phyloP scores from a whole-genome alignment of 768 basidiomycete species.

The Tulasnella sp. region DNA sequence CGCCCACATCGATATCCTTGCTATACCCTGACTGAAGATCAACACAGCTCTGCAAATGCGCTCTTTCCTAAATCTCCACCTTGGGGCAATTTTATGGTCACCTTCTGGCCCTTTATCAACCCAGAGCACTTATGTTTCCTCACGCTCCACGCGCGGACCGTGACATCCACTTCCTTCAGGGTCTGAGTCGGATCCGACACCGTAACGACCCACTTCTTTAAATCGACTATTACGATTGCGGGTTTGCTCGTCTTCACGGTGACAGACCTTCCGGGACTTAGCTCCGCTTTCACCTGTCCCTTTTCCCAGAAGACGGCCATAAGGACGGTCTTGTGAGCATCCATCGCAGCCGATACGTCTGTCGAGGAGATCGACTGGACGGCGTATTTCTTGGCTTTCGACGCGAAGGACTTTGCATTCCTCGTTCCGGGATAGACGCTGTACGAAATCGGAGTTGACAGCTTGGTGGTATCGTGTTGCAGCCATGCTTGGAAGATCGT shows the following conservation, averaged over 20 bases:
- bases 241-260: conserved; percentile 33
- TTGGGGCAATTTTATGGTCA: conserved; percentile 29
- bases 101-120: background rate
- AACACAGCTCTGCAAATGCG: background rate
- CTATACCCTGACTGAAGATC: background rate
- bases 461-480: conserved; percentile 40
- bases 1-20: background rate
- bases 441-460: conserved; percentile 47
- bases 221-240: conserved; percentile 42
- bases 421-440: conserved; percentile 54
- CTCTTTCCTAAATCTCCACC: conserved; percentile 31
- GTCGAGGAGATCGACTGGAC: conserved; percentile 41
- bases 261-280: background rate
- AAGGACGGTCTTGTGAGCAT: conserved; percentile 42
- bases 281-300: conserved; percentile 43
- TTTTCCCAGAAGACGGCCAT: conserved; percentile 59
- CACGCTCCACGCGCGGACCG: conserved; percentile 8
- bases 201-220: conserved; percentile 46
- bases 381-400: conserved; percentile 30
- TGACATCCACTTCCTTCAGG: conserved; percentile 26
- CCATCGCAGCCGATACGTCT: conserved; percentile 51
- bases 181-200: conserved; percentile 66
- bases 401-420: conserved; percentile 31
- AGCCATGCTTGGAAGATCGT: conserved; percentile 66
- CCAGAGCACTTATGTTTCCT: background rate